Evolutionary conservation across 805 yeast species (phyloP).

Genomic region (Pichia pseudocactophila): DNA sequence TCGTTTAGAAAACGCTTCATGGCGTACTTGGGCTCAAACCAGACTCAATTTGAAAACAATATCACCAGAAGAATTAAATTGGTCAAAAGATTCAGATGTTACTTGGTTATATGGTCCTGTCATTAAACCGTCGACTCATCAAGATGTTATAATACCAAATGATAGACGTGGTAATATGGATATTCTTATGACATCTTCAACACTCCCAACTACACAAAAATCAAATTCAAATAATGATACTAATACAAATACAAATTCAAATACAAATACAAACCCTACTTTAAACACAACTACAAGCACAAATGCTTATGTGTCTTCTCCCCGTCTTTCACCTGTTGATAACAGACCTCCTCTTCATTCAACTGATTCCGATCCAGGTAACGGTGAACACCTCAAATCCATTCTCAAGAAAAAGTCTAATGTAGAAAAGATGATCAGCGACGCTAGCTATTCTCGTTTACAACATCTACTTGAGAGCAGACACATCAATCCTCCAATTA

Average conservation of each 20-base stretch:
- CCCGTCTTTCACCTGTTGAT: no score
- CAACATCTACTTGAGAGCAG: conserved; percentile 25
- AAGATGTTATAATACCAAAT: not conserved
- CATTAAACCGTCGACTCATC: conserved; percentile 12
- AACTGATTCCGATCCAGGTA: not conserved
- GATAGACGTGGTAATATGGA: not conserved
- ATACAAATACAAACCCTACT: not conserved
- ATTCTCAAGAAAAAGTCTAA: conserved; percentile 82
- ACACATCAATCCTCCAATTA: conserved; percentile 22
- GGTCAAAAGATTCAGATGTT: conserved; percentile 96
- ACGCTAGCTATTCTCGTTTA: conserved; percentile 31
- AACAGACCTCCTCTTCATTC: conserved; percentile 1
- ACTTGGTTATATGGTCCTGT: conserved; percentile 96
- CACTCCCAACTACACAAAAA: not conserved
- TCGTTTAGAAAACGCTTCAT: conserved; percentile 74
- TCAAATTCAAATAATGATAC: not conserved
- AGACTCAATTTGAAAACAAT: conserved; percentile 65
- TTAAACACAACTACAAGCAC: not conserved
- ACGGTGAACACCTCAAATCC: conserved; percentile 51
- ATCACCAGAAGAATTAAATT: conserved; percentile 83
- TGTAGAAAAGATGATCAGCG: conserved; percentile 68
- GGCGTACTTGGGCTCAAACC: conserved; percentile 97
- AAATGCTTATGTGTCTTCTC: not conserved
- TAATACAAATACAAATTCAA: not conserved
- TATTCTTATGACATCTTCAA: conserved; percentile 1